A percentile compares a stretch with the other conserved stretches of the same genome.
Evolutionary conservation across 1,284 basidiomycete genomes (phyloP).

Genomic region (Ustilago trichophora): DNA sequence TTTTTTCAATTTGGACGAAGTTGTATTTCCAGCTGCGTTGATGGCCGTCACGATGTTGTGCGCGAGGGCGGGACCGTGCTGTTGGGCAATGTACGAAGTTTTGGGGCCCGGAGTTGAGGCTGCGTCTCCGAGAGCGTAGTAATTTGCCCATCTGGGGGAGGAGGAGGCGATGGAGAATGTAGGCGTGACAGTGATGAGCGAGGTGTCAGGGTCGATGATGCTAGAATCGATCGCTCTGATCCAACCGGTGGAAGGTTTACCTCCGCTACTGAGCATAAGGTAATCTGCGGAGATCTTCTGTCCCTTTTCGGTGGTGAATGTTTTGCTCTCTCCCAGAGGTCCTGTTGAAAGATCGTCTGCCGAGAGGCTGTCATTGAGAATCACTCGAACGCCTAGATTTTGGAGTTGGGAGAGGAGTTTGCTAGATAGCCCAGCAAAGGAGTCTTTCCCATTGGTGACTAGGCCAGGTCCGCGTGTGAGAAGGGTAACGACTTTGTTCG

Average conservation of each 20-base stretch:
- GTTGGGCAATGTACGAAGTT: slow-evolving; percentile 9
- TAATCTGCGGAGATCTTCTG: slow-evolving; percentile 65
- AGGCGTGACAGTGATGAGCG: slow-evolving; percentile 65
- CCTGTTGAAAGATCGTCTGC: slow-evolving; percentile 41
- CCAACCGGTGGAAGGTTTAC: slow-evolving; percentile 67
- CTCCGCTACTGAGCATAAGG: slow-evolving; percentile 68
- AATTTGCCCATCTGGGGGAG: slow-evolving; percentile 14
- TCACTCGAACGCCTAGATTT: slow-evolving; percentile 59
- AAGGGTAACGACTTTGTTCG: slow-evolving; percentile 63
- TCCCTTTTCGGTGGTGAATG: slow-evolving; percentile 30
- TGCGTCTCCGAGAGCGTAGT: slow-evolving; percentile 63
- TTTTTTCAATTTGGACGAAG: slow-evolving; percentile 8
- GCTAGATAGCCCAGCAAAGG: slow-evolving; percentile 29
- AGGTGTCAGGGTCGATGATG: slow-evolving; percentile 50
- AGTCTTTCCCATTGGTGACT: slow-evolving; percentile 34
- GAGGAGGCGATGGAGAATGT: slow-evolving; percentile 24
- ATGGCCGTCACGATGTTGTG: slow-evolving; percentile 47
- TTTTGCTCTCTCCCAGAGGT: not conserved
- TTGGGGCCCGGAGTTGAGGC: slow-evolving; percentile 50
- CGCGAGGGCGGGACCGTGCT: slow-evolving; percentile 39
- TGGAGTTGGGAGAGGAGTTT: slow-evolving; percentile 59
- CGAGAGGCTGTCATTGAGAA: slow-evolving; percentile 52
- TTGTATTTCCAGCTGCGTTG: slow-evolving; percentile 7
- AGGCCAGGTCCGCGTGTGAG: slow-evolving; percentile 43
- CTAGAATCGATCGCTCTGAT: slow-evolving; percentile 59